Conservation (phyloP, 2,329 filamentous ascomycete genomes). For the Pseudogymnoascus sp. region DNA sequence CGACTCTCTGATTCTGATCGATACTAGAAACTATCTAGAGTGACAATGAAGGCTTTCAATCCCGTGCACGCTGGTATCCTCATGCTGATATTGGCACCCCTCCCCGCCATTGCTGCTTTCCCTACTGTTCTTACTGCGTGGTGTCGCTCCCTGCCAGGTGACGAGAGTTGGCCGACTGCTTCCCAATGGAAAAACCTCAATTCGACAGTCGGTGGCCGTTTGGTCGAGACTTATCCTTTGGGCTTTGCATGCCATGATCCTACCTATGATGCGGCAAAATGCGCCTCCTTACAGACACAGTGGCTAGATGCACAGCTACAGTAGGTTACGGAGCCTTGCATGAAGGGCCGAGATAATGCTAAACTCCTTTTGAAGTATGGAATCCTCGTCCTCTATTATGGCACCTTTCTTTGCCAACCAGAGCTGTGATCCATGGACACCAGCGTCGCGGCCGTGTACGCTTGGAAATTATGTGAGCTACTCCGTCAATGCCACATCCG, state of each 20-base stretch:
- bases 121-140: not conserved
- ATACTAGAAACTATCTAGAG: not conserved
- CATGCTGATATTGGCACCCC: not conserved
- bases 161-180: conserved; percentile 15
- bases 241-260: conserved; percentile 20
- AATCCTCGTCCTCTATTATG: conserved; percentile 35
- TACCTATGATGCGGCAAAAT: conserved; percentile 17
- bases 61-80: not conserved
- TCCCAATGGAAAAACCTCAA: conserved; percentile 14
- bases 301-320: conserved; percentile 12
- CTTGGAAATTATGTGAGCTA: conserved; percentile 31
- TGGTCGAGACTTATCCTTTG: conserved; percentile 14
- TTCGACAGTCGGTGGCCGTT: conserved; percentile 12
- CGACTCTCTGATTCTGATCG: not conserved
- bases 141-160: conserved; percentile 14
- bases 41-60: not conserved
- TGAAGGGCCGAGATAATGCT: conserved; percentile 7
- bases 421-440: conserved; percentile 26
- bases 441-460: conserved; percentile 30
- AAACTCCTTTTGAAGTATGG: conserved; percentile 19
- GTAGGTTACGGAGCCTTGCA: conserved; percentile 5
- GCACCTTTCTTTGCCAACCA: conserved; percentile 32
- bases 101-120: not conserved
- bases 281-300: conserved; percentile 13
- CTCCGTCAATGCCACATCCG: conserved; percentile 21